Base-by-base conservation (phyloP, 495 filamentous ascomycete genomes). In the Usnea hakonensis region DNA sequence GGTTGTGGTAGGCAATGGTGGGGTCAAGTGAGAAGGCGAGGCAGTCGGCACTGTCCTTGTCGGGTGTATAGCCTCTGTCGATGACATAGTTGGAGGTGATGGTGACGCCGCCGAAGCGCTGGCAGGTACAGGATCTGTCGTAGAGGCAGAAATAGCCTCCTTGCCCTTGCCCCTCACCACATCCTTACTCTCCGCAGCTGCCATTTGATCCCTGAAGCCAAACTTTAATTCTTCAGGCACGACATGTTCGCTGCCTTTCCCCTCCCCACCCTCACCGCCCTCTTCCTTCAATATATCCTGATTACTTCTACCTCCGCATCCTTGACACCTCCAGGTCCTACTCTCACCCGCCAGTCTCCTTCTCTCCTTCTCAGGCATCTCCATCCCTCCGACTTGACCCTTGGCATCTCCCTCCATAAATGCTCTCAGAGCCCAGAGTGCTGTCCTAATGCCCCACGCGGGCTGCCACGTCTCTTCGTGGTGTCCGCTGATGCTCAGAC, bases 391-490 rank as follows among this genome's bases (percentile, higher is more conserved):
- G 1, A 98, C 76, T 78, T 98, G 94, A 0, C 94, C 80, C 62
- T 71, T 72, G 44, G 76, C 77, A 69, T 81, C 83, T 5, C 76
- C 75, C 28, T 69, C 69, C 69, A 82, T 81, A 57, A 85, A 84
- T 61, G 75, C 77, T 37, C 80, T 70, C 46, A 84, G 77, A 8
- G 79, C 79, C 54, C 80, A 67, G 54, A 85, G 61, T 60, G 83
- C 79, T 30, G 80, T 82, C 46, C 94, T 81, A 9, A 98, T 85
- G 0, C 94, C 93, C 94, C 94, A 98, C 1, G 94, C 94, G 2
- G 94, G 94, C 81, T 95, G 91, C 94, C 94, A 98, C 30, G 88
- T 93, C 75, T 98, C 94, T 74, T 96, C 94, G 75, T 98, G 94
- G 74, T 97, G 93, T 11, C 91, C 94, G 38, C 82, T 87, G 71